These are phyloP conservation scores for Cadophora gregata DNA, from an alignment of 2,329 filamentous ascomycete species.

Conservation along the genomic window DNA sequence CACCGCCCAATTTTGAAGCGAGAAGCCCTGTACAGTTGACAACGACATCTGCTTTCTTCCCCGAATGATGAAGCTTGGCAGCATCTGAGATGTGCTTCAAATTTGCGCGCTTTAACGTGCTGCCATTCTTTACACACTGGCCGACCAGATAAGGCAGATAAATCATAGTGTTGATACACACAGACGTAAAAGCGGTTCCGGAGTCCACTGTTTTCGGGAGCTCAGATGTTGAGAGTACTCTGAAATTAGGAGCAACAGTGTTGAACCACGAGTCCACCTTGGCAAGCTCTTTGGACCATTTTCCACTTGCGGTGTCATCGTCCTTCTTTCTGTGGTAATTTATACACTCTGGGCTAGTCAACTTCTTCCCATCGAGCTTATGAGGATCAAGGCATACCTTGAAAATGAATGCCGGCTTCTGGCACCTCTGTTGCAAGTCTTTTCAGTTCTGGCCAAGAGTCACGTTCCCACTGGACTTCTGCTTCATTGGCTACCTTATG, in stretches of 20 bases:
- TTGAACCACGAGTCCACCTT: conserved; percentile 64
- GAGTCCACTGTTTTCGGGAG: conserved; percentile 70
- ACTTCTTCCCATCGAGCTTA: background rate
- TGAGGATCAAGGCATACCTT: conserved; percentile 53
- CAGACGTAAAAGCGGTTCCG: conserved; percentile 76
- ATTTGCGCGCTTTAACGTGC: conserved; percentile 66
- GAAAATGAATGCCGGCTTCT: conserved; percentile 82
- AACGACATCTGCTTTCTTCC: conserved; percentile 67
- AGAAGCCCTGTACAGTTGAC: conserved; percentile 87
- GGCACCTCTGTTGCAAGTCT: conserved; percentile 67
- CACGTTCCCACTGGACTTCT: conserved; percentile 57
- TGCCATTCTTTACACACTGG: conserved; percentile 76
- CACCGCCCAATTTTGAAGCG: conserved; percentile 78
- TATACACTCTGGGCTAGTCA: background rate
- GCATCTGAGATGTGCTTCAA: conserved; percentile 76
- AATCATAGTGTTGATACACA: conserved; percentile 88
- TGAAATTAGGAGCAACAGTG: conserved; percentile 72
- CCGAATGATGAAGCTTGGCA: conserved; percentile 60
- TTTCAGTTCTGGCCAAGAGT: conserved; percentile 68
- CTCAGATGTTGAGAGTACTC: conserved; percentile 60
- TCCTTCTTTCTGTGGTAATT: conserved; percentile 15
- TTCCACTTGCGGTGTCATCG: conserved; percentile 7
- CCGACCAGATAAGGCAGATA: conserved; percentile 86
- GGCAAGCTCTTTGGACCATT: conserved; percentile 6
- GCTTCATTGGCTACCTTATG: conserved; percentile 7